A percentile compares a stretch with the other conserved stretches of the same genome.
These are phyloP conservation scores for Paramecium octaurelia DNA, from an alignment of 73 alveolate genomes.

Conservation along the genomic window DNA sequence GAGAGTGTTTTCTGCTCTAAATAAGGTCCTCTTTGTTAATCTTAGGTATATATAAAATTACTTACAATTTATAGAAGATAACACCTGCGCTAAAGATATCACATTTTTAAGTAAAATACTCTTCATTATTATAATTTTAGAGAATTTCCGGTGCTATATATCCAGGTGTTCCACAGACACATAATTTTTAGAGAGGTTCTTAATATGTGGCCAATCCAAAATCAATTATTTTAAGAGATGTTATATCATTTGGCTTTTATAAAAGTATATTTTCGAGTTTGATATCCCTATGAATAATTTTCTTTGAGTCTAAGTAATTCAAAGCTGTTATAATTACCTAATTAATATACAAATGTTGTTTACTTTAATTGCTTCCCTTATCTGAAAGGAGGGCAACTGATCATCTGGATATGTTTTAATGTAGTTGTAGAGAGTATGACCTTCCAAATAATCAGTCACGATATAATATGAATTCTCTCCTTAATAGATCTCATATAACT, in stretches of 20 bases:
- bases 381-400: neutral
- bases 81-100: slow-evolving; percentile 53
- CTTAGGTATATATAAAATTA: neutral
- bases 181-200: neutral
- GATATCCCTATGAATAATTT: slow-evolving; percentile 65
- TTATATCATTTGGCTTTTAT: slow-evolving; percentile 43
- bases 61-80: slow-evolving; percentile 41
- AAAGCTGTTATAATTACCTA: neutral
- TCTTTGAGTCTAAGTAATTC: slow-evolving; percentile 47
- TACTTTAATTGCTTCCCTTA: neutral
- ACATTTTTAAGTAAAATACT: slow-evolving; percentile 2
- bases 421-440: slow-evolving; percentile 16
- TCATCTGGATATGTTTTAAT: neutral
- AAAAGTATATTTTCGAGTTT: slow-evolving; percentile 62
- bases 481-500: neutral
- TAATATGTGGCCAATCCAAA: slow-evolving; percentile 71
- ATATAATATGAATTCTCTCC: slow-evolving; percentile 40
- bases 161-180: slow-evolving; percentile 71
- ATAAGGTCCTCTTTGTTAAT: slow-evolving; percentile 21
- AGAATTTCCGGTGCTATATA: slow-evolving; percentile 69
- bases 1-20: slow-evolving; percentile 20
- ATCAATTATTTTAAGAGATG: slow-evolving; percentile 68
- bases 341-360: neutral
- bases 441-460: slow-evolving; percentile 35
- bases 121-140: neutral